Evolutionary conservation across 2,329 filamentous ascomycete species (phyloP), one percentile per base, ranked within the genome.

Genomic region (Lachnellula suecica): DNA sequence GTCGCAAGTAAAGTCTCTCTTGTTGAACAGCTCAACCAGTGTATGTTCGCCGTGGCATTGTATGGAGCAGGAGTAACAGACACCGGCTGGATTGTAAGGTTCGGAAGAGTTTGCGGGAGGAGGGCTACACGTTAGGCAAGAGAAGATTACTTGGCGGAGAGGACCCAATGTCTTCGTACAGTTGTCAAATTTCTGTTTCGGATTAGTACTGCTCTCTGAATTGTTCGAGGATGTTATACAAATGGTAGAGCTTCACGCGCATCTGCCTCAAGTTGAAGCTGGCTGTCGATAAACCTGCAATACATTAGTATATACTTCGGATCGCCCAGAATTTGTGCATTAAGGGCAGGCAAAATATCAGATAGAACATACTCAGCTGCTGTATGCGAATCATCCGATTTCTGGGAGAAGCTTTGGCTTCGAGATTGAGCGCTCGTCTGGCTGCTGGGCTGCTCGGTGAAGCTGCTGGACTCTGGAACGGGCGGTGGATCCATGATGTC

Each of bases 31-130:
- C 72, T 99, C 94, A 45, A 97, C 94, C 23, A 99, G 83, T 1
- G 82, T 88, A 69, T 99, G 94, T 66, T 97, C 92, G 61, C 94
- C 93, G 66, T 99, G 94, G 68, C 94, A 99, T 63, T 93, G 89
- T 53, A 99, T 91, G 6, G 93, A 97, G 74, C 94, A 99, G 20
- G 92, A 89, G 66, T 99, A 99, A 77, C 94, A 99, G 51, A 99
- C 83, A 23, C 89, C 94, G 3, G 93, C 94, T 6, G 87, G 78
- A 7, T 76, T 81, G 68, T 87, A 89, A 1, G 85, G 74, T 45
- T 85, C 84, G 40, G 80, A 75, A 1, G 79, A 67, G 41, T 82
- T 79, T 2, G 77, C 64, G 1, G 91, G 88, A 8, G 89, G 83
- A 8, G 94, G 91, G 57, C 91, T 95, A 76, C 94, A 99, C 10